Evolutionary conservation across 345 rosid genomes (phyloP), one percentile per base, ranked within the genome.

Genomic region (Acer yangbiense): DNA sequence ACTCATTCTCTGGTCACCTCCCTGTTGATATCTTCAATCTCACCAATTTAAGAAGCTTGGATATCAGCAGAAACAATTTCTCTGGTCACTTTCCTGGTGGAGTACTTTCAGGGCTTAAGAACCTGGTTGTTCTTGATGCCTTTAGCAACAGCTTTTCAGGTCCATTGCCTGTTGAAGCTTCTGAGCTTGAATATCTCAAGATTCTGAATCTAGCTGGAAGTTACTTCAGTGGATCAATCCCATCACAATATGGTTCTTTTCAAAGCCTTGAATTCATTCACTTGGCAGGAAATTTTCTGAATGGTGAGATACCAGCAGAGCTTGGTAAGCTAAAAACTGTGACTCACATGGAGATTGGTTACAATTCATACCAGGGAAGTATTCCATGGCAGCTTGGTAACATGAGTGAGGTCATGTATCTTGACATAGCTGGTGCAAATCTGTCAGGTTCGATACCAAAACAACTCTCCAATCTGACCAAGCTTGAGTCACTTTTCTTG

Each of bases 311-410:
- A 79, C 98, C 97, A 8, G 82, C 87, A 12, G 94, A 92, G 76
- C 82, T 93, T 13, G 98, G 99, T 44, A 82, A 79, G 61, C 87
- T 93, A 68, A 85, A 83, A 41, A 89, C 92, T 0, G 77, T 93
- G 76, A 86, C 86, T 54, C 99, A 93, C 73, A 91, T 95, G 95
- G 99, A 95, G 90, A 95, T 95, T 83, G 98, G 98, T 29, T 95
- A 95, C 76, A 95, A 95, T 79, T 82, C 88, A 29, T 95, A 92
- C 64, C 77, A 89, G 44, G 96, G 99, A 65, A 80, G 78, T 43
- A 90, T 95, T 79, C 98, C 99, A 35, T 85, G 90, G 93, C 87
- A 93, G 66, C 18, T 93, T 23, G 92, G 99, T 8, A 89, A 84
- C 85, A 85, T 95, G 90, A 92, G 90, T 76, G 90, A 83, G 86